Evolutionary conservation across 371 early-diverging fungal species (phyloP), one percentile per base, ranked within the genome.

Genomic region (Mucor circinelloides): DNA sequence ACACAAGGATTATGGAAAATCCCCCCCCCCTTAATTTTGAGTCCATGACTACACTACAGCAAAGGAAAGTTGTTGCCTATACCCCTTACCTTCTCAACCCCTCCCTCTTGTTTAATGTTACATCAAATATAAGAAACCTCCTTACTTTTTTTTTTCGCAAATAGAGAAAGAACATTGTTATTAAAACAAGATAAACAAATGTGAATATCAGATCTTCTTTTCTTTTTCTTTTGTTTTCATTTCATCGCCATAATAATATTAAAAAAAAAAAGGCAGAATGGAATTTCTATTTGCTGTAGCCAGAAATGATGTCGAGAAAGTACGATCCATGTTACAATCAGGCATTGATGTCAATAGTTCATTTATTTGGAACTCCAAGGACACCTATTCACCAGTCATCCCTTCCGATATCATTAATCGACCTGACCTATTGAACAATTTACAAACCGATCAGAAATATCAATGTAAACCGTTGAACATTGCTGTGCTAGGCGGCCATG

Each of bases 401-500:
- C 77, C 84, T 2, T 9, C 66, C n/a, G 76, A 70, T 56, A 74
- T 50, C 58, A 72, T 38, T 63, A 70, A 66, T 66, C 74, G 52
- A 42, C 73, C 73, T 54, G 75, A 78, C 42, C 15, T 52, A 27
- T 9, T 52, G 27, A 79, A 65, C 69, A 76, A 64, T 59, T 67
- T 79, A 57, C 82, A 80, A 54, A 63, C 40, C 10, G 71, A 79
- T 58, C 74, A 80, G 63, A 76, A 77, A 28, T 88, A 87, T 71
- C 78, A 77, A 28, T 82, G 85, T 21, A 86, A 88, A 40, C 86
- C 91, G 2, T 66, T 92, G n/a, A 87, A 90, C 64, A 79, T 91
- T 52, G 92, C 92, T 21, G 89, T 90, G 6, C 59, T 90, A 12
- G 87, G 88, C 46, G 91, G 92, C 2, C 78, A 89, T 66, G 72